A percentile compares a stretch with the other conserved stretches of the same genome.
phyloP scores from a whole-genome alignment of 2,329 filamentous ascomycete species.

The Metarhizium brunneum region DNA sequence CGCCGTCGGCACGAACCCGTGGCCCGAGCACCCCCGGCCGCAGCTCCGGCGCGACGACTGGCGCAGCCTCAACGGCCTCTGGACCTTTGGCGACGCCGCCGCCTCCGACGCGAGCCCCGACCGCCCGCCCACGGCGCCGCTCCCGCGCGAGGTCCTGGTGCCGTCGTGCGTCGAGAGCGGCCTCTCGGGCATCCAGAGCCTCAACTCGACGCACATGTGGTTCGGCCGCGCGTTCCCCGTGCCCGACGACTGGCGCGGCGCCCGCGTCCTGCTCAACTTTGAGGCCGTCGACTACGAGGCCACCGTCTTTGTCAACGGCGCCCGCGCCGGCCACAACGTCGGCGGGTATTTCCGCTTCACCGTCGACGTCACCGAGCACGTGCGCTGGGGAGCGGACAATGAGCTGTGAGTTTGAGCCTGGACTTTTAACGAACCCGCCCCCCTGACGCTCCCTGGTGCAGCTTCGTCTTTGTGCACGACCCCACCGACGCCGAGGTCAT shows the following conservation, averaged over 20 bases:
- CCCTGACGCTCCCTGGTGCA: slow-evolving; percentile 14
- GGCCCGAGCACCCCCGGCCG: slow-evolving; percentile 50
- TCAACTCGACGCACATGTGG: slow-evolving; percentile 35
- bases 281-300: slow-evolving; percentile 50
- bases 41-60: slow-evolving; percentile 43
- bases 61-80: slow-evolving; percentile 49
- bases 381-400: slow-evolving; percentile 36
- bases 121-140: slow-evolving; percentile 12
- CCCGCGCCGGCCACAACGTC: slow-evolving; percentile 39
- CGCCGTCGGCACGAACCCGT: slow-evolving; percentile 41
- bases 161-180: slow-evolving; percentile 35
- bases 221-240: slow-evolving; percentile 42
- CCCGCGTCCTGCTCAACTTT: slow-evolving; percentile 42
- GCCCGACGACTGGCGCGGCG: slow-evolving; percentile 34
- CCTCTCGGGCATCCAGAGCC: slow-evolving; percentile 37
- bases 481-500: slow-evolving; percentile 55
- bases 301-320: slow-evolving; percentile 49
- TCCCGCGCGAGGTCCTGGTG: slow-evolving; percentile 31
- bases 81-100: slow-evolving; percentile 37
- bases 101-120: slow-evolving; percentile 7
- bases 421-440: too few relatives aligned
- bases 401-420: slow-evolving; percentile 34
- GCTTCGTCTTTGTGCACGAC: slow-evolving; percentile 56
- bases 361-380: slow-evolving; percentile 43
- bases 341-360: slow-evolving; percentile 56